These are phyloP conservation scores for Peronospora farinosa DNA, from an alignment of 352 stramenopile genomes.

Conservation along the genomic window DNA sequence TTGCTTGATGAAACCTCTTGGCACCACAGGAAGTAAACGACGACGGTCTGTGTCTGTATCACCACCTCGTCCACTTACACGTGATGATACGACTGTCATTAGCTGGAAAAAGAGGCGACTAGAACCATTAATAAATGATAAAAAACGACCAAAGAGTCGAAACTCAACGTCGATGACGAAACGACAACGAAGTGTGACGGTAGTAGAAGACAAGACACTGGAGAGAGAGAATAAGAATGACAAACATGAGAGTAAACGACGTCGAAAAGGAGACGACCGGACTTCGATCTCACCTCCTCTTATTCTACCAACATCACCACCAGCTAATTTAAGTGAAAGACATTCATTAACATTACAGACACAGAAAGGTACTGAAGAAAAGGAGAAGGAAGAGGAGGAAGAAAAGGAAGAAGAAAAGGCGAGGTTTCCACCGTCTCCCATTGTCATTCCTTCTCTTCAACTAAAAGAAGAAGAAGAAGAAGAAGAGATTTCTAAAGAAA, in stretches of 20 bases:
- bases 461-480: slow-evolving; percentile 9
- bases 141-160: too few species aligned
- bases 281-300: slow-evolving; percentile 17
- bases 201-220: slow-evolving; percentile 2
- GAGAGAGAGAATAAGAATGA: slow-evolving; percentile 15
- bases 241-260: slow-evolving; percentile 16
- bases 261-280: slow-evolving; percentile 9
- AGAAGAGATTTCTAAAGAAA: slow-evolving; percentile 22
- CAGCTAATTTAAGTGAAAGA: slow-evolving; percentile 24
- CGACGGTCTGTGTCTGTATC: slow-evolving; percentile 16
- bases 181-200: slow-evolving; percentile 1
- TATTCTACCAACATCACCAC: slow-evolving; percentile 15
- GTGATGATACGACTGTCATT: slow-evolving; percentile 6
- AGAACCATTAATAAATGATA: neutral
- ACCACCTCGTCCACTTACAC: slow-evolving; percentile 10
- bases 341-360: neutral
- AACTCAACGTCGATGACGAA: too few species aligned
- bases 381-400: slow-evolving; percentile 4
- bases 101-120: slow-evolving; percentile 21
- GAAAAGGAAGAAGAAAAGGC: slow-evolving; percentile 26
- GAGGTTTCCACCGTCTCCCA: slow-evolving; percentile 20
- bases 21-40: slow-evolving; percentile 16
- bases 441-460: slow-evolving; percentile 19
- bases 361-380: slow-evolving; percentile 3
- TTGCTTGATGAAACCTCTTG: slow-evolving; percentile 17